Conservation (phyloP, 345 rosid genomes). For the Viola odorata region DNA sequence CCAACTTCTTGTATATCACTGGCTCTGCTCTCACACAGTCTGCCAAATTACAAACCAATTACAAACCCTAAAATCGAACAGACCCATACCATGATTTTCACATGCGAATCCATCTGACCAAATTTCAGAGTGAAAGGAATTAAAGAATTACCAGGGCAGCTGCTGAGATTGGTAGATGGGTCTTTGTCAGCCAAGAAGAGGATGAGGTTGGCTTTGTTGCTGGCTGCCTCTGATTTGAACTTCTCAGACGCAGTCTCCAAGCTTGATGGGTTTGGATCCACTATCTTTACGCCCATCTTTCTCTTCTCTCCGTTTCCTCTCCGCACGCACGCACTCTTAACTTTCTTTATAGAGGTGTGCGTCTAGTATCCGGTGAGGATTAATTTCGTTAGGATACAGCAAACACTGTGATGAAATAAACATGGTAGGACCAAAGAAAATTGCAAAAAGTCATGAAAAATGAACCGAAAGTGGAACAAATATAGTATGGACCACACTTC, state of each 20-base stretch:
- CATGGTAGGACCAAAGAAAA: no score
- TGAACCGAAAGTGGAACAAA: no score
- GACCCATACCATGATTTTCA: no score
- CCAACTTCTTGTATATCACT: constrained; percentile 64
- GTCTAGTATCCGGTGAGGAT: no score
- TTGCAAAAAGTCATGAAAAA: no score
- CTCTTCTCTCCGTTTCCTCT: neutral
- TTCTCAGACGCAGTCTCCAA: constrained; percentile 45
- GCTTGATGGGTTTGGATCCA: constrained; percentile 52
- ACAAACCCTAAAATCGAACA: neutral
- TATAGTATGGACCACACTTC: no score
- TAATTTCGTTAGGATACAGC: no score
- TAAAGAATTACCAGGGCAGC: constrained; percentile 65
- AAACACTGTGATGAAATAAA: no score
- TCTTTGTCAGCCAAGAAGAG: constrained; percentile 81
- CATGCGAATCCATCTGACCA: neutral
- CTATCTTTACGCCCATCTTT: constrained; percentile 47
- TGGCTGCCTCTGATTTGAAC: constrained; percentile 48
- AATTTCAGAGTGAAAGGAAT: neutral
- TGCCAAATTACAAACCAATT: constrained; percentile 11
- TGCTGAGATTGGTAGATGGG: constrained; percentile 66
- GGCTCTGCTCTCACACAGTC: constrained; percentile 97
- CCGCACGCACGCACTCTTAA: no score
- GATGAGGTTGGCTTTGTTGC: constrained; percentile 53
- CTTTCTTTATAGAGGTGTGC: no score